Base-by-base conservation (phyloP, 1,284 basidiomycete genomes). In the Sporisorium graminicola region DNA sequence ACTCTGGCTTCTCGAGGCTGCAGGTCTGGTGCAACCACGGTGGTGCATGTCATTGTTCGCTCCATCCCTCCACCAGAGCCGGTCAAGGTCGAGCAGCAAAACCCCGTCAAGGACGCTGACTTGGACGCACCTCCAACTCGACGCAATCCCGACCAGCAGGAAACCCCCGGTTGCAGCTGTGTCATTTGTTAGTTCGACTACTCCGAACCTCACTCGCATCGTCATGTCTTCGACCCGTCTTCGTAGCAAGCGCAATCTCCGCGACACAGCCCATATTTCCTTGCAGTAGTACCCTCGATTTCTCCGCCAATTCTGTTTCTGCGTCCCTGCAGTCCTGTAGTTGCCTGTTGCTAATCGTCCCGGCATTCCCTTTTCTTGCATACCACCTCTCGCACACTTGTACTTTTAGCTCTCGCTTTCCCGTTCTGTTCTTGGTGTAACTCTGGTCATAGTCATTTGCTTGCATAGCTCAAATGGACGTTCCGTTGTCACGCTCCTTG, bases 121-220 rank as follows among this genome's bases (percentile, higher is more conserved):
- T 6, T 54, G 12, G 20, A 58, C 0, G 49, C 44, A 16, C 33
- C 51, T 22, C 31, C 42, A 9, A 7, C 58, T 24, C 35, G 20
- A 20, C 58, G 55, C 49, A 47, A 27, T 35, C 50, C 42, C 31
- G 20, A 62, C 10, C 33, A 65, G 7, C 49, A 75, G 12, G 53
- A 49, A 18, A 63, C 68, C 3, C 65, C 68, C 14, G 60, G 70
- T 43, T 76, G 73, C 65, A 59, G 65, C 61, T 76, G 68, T 29
- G 55, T 76, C 58, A 72, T 73, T 26, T 72, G 70, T 58, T 76
- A 27, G 43, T 10, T 22, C 22, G 13, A 6, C 43, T 20, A 3
- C 14, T 16, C 44, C 42, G n/a, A n/a, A n/a, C n/a, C n/a, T 12
- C 42, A 29, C 18, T 42, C 44, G 44, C 49, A 33, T 33, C 35